phyloP scores from a whole-genome alignment of 352 stramenopile species.

The Phytophthora constricta region DNA sequence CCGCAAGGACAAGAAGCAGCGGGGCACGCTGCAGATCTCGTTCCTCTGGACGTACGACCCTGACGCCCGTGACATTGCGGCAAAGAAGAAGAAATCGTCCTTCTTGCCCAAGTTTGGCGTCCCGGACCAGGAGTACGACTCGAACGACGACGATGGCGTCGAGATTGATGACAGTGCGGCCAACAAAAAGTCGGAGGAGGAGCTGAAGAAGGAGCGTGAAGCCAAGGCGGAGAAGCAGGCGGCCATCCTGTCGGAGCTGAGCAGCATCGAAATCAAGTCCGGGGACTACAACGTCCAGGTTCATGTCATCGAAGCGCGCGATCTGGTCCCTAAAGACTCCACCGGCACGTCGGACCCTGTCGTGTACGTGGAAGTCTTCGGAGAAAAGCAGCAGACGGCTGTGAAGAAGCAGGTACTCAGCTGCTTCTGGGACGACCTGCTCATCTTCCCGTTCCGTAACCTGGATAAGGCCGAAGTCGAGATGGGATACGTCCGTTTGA shows the following conservation, averaged over 20 bases:
- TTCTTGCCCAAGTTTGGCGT: constrained; percentile 62
- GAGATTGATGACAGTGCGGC: constrained; percentile 57
- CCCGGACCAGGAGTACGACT: constrained; percentile 79
- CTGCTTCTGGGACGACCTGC: constrained; percentile 85
- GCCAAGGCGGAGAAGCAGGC: constrained; percentile 77
- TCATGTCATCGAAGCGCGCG: constrained; percentile 90
- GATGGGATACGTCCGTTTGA: constrained; percentile 82
- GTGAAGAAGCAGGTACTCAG: constrained; percentile 89
- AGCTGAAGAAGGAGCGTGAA: constrained; percentile 75
- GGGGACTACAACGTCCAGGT: constrained; percentile 91
- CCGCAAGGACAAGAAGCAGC: constrained; percentile 73
- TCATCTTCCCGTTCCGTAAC: constrained; percentile 81
- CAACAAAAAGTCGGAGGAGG: constrained; percentile 68
- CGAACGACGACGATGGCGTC: constrained; percentile 67
- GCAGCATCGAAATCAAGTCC: constrained; percentile 84
- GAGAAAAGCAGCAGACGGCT: constrained; percentile 83
- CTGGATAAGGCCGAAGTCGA: constrained; percentile 86
- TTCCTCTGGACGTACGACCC: constrained; percentile 67
- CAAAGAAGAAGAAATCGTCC: constrained; percentile 76
- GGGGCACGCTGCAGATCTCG: constrained; percentile 57
- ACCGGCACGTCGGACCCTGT: constrained; percentile 92
- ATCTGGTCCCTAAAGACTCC: constrained; percentile 88
- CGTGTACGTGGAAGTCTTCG: constrained; percentile 89
- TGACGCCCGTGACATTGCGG: constrained; percentile 59
- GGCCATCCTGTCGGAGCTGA: constrained; percentile 78